These are phyloP conservation scores for Aspergillus japonicus DNA, from an alignment of 2,329 filamentous ascomycete species.

Conservation along the genomic window DNA sequence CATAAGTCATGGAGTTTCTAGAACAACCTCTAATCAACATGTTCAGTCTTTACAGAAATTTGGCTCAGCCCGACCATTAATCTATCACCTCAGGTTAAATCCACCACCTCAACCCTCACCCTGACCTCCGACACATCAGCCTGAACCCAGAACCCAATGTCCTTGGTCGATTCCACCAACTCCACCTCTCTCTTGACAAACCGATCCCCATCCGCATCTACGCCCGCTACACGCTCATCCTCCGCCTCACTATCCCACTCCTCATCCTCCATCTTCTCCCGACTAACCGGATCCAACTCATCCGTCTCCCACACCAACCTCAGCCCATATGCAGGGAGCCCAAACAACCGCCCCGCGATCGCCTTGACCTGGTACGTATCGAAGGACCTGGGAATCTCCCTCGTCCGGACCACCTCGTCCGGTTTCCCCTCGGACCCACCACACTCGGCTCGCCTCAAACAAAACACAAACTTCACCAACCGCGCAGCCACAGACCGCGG, in stretches of 20 bases:
- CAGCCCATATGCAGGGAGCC: slow-evolving; percentile 61
- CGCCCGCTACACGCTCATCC: slow-evolving; percentile 24
- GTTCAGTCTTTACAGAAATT: too few relatives aligned
- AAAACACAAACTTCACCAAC: slow-evolving; percentile 63
- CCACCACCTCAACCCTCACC: slow-evolving; percentile 63
- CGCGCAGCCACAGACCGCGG: slow-evolving; percentile 80
- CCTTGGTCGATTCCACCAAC: slow-evolving; percentile 73
- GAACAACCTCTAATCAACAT: too few relatives aligned
- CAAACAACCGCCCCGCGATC: slow-evolving; percentile 70
- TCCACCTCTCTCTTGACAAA: slow-evolving; percentile 79
- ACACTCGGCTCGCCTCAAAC: slow-evolving; percentile 40
- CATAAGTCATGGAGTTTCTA: too few relatives aligned
- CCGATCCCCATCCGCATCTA: slow-evolving; percentile 43
- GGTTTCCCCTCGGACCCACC: slow-evolving; percentile 4
- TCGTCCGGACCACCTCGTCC: slow-evolving; percentile 37
- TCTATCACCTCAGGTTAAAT: neutral
- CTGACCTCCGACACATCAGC: slow-evolving; percentile 65
- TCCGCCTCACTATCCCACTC: slow-evolving; percentile 49
- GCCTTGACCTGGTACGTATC: slow-evolving; percentile 81
- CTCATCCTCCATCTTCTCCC: slow-evolving; percentile 59
- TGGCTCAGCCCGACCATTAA: too few relatives aligned
- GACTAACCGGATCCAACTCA: slow-evolving; percentile 77
- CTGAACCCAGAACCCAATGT: slow-evolving; percentile 74
- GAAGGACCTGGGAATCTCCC: slow-evolving; percentile 70
- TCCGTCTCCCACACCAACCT: slow-evolving; percentile 83